These are phyloP conservation scores for Naganishia sp. DNA, from an alignment of 1,284 basidiomycete genomes.

Conservation along the genomic window DNA sequence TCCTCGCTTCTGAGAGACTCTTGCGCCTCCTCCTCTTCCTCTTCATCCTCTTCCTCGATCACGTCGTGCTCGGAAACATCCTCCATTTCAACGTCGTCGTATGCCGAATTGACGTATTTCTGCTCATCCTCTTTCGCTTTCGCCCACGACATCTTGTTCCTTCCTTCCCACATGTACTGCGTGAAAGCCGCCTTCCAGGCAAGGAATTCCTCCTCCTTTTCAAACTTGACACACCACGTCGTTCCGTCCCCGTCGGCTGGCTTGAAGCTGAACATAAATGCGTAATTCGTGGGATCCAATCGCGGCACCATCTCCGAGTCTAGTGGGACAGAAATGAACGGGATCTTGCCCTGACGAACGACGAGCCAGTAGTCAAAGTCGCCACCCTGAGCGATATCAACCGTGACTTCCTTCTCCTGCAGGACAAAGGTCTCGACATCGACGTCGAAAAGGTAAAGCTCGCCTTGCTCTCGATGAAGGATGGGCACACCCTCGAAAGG, in stretches of 20 bases:
- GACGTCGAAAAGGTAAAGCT: slow-evolving; percentile 70
- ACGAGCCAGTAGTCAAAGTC: slow-evolving; percentile 57
- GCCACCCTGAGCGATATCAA: slow-evolving; percentile 65
- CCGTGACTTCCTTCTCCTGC: slow-evolving; percentile 68
- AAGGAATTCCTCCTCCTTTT: slow-evolving; percentile 62
- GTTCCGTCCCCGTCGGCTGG: slow-evolving; percentile 62
- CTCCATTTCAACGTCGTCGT: slow-evolving; percentile 79
- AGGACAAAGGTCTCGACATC: slow-evolving; percentile 69
- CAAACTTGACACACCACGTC: slow-evolving; percentile 84
- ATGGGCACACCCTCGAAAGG: slow-evolving; percentile 53
- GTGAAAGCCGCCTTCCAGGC: slow-evolving; percentile 70
- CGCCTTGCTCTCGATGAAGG: slow-evolving; percentile 52
- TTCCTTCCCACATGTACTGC: slow-evolving; percentile 76
- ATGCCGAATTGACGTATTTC: slow-evolving; percentile 64
- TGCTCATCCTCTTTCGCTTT: slow-evolving; percentile 79
- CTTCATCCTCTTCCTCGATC: slow-evolving; percentile 45
- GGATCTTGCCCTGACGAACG: slow-evolving; percentile 45
- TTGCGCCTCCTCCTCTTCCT: slow-evolving; percentile 57
- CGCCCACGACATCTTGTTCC: slow-evolving; percentile 72
- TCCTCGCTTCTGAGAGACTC: slow-evolving; percentile 22
- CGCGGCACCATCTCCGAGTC: slow-evolving; percentile 63
- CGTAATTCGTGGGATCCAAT: slow-evolving; percentile 54
- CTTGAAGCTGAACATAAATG: slow-evolving; percentile 67
- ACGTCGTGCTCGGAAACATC: slow-evolving; percentile 65
- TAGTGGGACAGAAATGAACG: slow-evolving; percentile 54